These are phyloP conservation scores for Flaveria robusta DNA, from an alignment of 129 eudicot species.

Conservation along the genomic window DNA sequence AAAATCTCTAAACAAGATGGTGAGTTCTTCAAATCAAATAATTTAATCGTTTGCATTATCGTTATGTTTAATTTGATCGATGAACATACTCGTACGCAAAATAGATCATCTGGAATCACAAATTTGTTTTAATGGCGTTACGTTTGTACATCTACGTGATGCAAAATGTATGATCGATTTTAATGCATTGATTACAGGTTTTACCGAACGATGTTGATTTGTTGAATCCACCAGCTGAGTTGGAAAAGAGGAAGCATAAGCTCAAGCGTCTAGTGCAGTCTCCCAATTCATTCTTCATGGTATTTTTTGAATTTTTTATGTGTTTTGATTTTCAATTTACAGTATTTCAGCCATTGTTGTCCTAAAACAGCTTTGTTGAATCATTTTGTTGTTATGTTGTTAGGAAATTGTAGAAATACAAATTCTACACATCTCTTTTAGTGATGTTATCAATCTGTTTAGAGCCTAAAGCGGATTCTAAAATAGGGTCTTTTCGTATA, in stretches of 20 bases:
- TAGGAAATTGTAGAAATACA: background rate
- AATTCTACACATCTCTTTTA: background rate
- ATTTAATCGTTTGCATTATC: background rate
- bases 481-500: no score
- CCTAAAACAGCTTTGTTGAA: background rate
- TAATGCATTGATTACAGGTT: slow-evolving; percentile 28
- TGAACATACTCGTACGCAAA: background rate
- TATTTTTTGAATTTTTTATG: background rate
- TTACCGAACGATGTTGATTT: slow-evolving; percentile 58
- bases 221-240: slow-evolving; percentile 59
- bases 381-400: background rate
- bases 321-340: background rate
- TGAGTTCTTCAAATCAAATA: background rate
- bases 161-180: background rate
- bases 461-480: no score
- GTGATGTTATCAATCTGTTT: no score
- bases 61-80: background rate
- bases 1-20: slow-evolving; percentile 14
- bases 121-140: background rate
- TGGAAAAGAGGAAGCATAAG: slow-evolving; percentile 67
- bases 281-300: slow-evolving; percentile 67
- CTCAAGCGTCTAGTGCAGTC: slow-evolving; percentile 62
- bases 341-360: background rate
- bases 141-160: background rate
- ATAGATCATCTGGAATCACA: background rate